Base-by-base conservation (phyloP, 2,329 filamentous ascomycete species). In the Pseudocercospora crystallina region DNA sequence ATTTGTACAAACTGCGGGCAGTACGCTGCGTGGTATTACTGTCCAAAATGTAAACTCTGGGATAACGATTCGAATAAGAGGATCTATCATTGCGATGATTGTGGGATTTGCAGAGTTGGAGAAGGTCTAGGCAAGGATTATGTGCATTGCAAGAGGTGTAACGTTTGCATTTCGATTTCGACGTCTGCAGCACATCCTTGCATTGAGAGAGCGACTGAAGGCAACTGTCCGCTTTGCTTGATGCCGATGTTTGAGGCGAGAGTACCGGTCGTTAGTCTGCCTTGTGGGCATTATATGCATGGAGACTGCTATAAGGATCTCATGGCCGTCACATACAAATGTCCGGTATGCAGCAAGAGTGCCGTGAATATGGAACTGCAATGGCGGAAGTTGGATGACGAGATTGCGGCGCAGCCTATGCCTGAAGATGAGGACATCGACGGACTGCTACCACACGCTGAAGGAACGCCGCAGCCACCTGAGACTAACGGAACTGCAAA, bases 341-440 rank as follows among this genome's bases (percentile, higher is more conserved):
- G 94, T 64, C 94, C 92, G 0, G 90, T 96, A 42, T 99, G 94
- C 79, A 95, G 87, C 73, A 95, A 94, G 71, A 96, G 89, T 58
- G 86, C 95, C n/a, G 83, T 90, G 59, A 97, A 97, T 66, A 99
- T 99, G 92, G 92, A 96, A 66, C 82, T 89, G 33, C 88, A 95
- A 61, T 99, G 97, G 74, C 85, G 90, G 42, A 94, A 94, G 61
- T 74, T 97, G 31, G 92, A 96, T 64, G 82, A 90, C 45, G 86
- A 90, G 43, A 96, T 99, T 53, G 81, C 87, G 58, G 80, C 80
- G 38, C 94, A 99, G 67, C 94, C 94, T 1, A 97, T 99, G 90
- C 94, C 94, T 1, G 72, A 73, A 40, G 54, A 69, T 37, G 65
- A 65, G 10, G 62, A 63, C 30, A 50, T 67, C 2, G 59, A 61